These are phyloP conservation scores for Exophiala aquamarina DNA, from an alignment of 2,329 filamentous ascomycete genomes.

Conservation along the genomic window DNA sequence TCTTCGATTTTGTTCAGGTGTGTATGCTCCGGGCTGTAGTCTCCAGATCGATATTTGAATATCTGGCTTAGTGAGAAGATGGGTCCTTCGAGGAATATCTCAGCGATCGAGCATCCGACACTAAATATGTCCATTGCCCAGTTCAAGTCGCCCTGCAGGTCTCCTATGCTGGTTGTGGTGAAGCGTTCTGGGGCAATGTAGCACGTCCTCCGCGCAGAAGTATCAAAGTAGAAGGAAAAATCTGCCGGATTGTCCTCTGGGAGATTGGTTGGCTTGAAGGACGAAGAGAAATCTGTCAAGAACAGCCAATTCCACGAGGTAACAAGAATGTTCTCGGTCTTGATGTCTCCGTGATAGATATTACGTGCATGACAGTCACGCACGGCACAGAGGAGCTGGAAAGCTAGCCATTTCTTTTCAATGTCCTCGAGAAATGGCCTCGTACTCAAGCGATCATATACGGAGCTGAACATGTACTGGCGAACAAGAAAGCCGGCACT, in stretches of 20 bases:
- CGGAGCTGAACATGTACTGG: conserved; percentile 92
- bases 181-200: conserved; percentile 95
- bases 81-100: conserved; percentile 89
- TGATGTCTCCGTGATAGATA: conserved; percentile 96
- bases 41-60: conserved; percentile 87
- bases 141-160: conserved; percentile 63
- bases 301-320: conserved; percentile 99
- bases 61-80: conserved; percentile 98
- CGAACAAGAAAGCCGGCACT: conserved; percentile 90
- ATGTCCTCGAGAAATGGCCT: conserved; percentile 95
- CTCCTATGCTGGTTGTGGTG: conserved; percentile 66
- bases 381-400: conserved; percentile 88
- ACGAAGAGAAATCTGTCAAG: conserved; percentile 92
- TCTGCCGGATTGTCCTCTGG: conserved; percentile 96
- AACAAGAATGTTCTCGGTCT: conserved; percentile 93
- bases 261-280: conserved; percentile 89
- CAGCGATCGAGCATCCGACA: conserved; percentile 92
- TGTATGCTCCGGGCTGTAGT: conserved; percentile 83
- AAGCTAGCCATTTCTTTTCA: conserved; percentile 98
- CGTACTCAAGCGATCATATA: conserved; percentile 94
- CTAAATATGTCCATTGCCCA: conserved; percentile 99
- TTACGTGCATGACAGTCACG: conserved; percentile 87
- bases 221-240: conserved; percentile 97
- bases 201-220: conserved; percentile 85
- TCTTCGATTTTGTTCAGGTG: conserved; percentile 86